Base-by-base conservation (phyloP, 2,329 filamentous ascomycete genomes). In the Neophaeococcomyces mojaviensis region DNA sequence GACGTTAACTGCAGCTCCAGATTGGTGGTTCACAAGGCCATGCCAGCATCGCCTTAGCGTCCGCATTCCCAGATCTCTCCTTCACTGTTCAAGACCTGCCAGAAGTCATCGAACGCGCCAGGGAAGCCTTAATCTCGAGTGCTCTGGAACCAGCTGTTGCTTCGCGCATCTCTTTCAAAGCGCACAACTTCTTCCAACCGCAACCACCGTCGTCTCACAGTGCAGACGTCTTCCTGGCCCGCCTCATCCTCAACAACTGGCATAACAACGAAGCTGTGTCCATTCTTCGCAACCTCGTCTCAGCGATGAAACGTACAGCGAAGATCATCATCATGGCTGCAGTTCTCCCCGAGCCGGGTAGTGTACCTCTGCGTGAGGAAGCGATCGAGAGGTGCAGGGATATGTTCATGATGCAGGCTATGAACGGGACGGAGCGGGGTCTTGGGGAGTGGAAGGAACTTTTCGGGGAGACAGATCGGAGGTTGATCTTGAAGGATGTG, bases 21-120 rank as follows among this genome's bases (percentile, higher is more conserved):
- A 48, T 62, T 19, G 78, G 79, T 8, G 78, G 79, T 2, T 76
- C 72, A 15, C 73, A 75, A 43, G 79, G 79, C 0, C 75, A 78
- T 38, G 71, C 74, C n/a, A 72, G 67, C 38, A 66, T 76, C n/a
- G 74, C 71, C 3, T 62, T 82, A 35, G 78, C 75, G 2, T 64
- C 65, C 49, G 62, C 60, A 46, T 78, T 72, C 61, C 66, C 66
- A 38, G 66, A 71, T 32, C 68, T 78, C 53, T 68, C 64, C 37
- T 79, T 79, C 56, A 61, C 79, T 12, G 77, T 76, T 1, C 67
- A 76, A 50, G 72, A 76, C 50, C 61, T 73, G 12, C 58, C 63
- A 8, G 57, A 67, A 22, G 63, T 64, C 3, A 52, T 60, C 20
- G 50, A 64, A 3, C 37, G 36, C 12, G 33, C 47, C 16, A 35